Evolutionary conservation across 768 basidiomycete species (phyloP), one percentile per base, ranked within the genome.

Genomic region (Mycena leptocephala): DNA sequence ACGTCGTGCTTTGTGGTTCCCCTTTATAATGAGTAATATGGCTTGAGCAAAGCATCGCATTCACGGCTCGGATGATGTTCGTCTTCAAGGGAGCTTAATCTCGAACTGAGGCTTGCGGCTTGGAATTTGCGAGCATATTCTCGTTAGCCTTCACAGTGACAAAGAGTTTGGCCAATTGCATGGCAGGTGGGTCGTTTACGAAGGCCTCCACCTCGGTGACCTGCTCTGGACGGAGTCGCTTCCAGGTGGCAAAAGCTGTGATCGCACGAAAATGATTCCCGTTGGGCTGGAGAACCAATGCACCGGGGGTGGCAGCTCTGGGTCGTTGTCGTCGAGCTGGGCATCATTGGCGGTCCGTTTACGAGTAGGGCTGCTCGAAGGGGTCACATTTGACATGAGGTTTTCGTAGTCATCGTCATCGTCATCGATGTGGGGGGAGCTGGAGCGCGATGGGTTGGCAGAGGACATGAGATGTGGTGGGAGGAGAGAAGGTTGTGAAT

Each of bases 141-240:
- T 58, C 41, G 13, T 18, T 39, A 0, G 56, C 53, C 68, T 70
- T 58, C 33, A 58, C 2, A 35, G 18, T 24, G 22, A 70, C 28
- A 55, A 70, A 70, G 14, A 70, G 22, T 56, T 70, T 70, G 22
- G 68, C 56, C 55, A 58, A 8, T 35, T 70, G 68, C 5, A 70
- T 30, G 4, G 68, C 33, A 33, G 39, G 16, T 14, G 68, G 68
- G 68, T 70, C 68, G 13, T 18, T 43, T 26, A 70, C 14, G 30
- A 70, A 70, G 28, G 18, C 11, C 56, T 70, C 68, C 4, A 59
- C 39, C 41, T 70, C 68, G 32, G 68, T n/a, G n/a, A n/a, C n/a
- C n/a, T n/a, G n/a, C n/a, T n/a, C n/a, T n/a, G n/a, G n/a, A n/a
- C n/a, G n/a, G n/a, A 70, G 68, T 5, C 56, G 68, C 30, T 70